phyloP scores from a whole-genome alignment of 2,329 filamentous ascomycete genomes.

The Bipolaris oryzae region DNA sequence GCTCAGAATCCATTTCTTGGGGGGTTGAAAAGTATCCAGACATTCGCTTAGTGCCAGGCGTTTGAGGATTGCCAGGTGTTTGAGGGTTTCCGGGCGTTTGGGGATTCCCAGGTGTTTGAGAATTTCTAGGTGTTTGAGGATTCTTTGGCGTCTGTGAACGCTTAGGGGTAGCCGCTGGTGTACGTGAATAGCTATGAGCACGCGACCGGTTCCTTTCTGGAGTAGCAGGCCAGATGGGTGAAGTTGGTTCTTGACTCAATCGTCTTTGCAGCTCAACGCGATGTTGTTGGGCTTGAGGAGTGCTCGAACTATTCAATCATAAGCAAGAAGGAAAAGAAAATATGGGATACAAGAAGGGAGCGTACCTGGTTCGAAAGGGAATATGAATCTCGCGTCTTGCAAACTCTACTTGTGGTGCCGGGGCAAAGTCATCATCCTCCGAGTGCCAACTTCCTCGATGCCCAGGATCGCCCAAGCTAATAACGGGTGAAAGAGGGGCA shows the following conservation, averaged over 20 bases:
- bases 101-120: background rate
- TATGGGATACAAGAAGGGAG: background rate
- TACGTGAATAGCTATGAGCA: slow-evolving; percentile 23
- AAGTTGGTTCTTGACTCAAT: slow-evolving; percentile 24
- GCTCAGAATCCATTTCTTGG: slow-evolving; percentile 24
- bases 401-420: slow-evolving; percentile 42
- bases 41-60: background rate
- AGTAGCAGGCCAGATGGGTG: slow-evolving; percentile 20
- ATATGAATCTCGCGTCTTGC: slow-evolving; percentile 46
- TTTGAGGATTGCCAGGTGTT: slow-evolving; percentile 1
- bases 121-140: background rate
- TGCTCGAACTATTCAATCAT: slow-evolving; percentile 29
- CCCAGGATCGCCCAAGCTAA: slow-evolving; percentile 16
- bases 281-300: slow-evolving; percentile 27
- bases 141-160: slow-evolving; percentile 10
- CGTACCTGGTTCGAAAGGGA: slow-evolving; percentile 46
- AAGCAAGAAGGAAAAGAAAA: slow-evolving; percentile 10
- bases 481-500: slow-evolving; percentile 24
- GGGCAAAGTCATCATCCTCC: slow-evolving; percentile 39
- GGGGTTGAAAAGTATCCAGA: slow-evolving; percentile 4
- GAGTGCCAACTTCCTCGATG: slow-evolving; percentile 29
- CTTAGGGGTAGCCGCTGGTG: slow-evolving; percentile 14
- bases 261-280: slow-evolving; percentile 25
- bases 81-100: background rate
- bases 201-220: slow-evolving; percentile 22